Percentiles rank a stretch among this genome's conserved stretches.
phyloP scores from a whole-genome alignment of 2,329 filamentous ascomycete genomes.

The Colletotrichum lini region DNA sequence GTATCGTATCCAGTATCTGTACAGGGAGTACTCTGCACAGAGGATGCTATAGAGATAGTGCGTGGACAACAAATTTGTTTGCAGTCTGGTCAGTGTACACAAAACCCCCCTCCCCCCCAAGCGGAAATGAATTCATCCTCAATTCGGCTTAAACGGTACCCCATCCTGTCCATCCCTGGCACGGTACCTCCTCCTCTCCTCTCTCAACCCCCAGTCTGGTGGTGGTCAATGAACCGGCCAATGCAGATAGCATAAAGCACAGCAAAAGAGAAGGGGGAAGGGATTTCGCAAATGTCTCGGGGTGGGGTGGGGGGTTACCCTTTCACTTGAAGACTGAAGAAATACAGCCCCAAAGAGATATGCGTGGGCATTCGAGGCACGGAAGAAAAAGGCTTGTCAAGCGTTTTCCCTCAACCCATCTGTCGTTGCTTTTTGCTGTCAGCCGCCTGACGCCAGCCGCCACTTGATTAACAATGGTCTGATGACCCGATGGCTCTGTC shows the following conservation, averaged over 20 bases:
- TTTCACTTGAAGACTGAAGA: neutral
- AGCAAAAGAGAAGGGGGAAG: neutral
- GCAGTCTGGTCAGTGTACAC: neutral
- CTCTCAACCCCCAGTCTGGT: neutral
- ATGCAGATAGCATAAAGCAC: neutral
- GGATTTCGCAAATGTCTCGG: constrained; percentile 28
- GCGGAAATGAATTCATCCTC: constrained; percentile 14
- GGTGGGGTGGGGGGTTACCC: neutral
- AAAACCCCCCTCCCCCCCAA: neutral
- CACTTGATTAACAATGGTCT: constrained; percentile 21
- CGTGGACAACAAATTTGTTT: neutral
- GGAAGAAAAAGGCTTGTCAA: neutral
- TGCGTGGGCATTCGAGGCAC: neutral
- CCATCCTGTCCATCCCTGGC: neutral
- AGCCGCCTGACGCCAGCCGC: neutral
- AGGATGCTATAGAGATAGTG: neutral
- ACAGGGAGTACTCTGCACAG: no score
- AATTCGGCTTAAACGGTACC: neutral
- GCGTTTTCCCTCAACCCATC: neutral
- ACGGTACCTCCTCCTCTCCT: neutral
- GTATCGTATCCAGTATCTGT: neutral
- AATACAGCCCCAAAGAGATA: neutral
- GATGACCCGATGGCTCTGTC: constrained; percentile 22
- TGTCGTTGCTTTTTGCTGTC: neutral
- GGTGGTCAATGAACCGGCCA: neutral